A percentile compares a stretch with the other conserved stretches of the same genome.
phyloP scores from a whole-genome alignment of 78 protist species.

The Planoprotostelium fungivorum region DNA sequence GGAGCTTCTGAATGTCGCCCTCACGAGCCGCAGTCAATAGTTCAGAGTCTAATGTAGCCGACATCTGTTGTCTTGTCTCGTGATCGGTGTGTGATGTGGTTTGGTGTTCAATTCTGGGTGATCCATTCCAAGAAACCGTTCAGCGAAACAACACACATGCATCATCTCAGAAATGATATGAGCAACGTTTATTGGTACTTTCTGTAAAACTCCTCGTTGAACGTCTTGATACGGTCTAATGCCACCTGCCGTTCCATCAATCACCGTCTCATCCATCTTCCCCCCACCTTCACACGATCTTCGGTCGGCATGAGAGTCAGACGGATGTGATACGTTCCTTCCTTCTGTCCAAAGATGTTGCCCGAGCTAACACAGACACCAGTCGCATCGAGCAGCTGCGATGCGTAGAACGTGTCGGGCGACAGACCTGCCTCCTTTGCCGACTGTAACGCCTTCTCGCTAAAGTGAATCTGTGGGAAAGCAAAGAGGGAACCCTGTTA shows the following conservation, averaged over 20 bases:
- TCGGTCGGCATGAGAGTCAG: constrained; percentile 97
- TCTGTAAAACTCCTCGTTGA: not conserved
- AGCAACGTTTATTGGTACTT: not conserved
- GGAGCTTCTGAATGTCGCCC: not conserved
- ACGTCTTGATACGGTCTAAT: not conserved
- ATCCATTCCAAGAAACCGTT: no score
- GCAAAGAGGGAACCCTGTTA: constrained; percentile 92
- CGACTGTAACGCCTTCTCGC: constrained; percentile 77
- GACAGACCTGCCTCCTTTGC: constrained; percentile 67
- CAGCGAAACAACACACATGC: no score
- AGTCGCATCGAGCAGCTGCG: constrained; percentile 84
- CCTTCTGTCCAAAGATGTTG: constrained; percentile 92
- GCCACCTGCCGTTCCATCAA: not conserved
- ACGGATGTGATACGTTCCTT: constrained; percentile 97
- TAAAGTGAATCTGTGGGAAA: constrained; percentile 93
- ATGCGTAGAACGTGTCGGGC: constrained; percentile 92
- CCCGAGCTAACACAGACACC: constrained; percentile 98
- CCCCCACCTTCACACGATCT: constrained; percentile 23
- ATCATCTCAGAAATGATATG: no score
- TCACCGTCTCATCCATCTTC: not conserved
- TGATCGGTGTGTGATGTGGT: no score
- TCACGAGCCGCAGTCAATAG: not conserved
- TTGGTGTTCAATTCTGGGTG: no score
- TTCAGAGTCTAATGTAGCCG: not conserved
- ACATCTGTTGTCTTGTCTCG: not conserved